These are phyloP conservation scores for Erythrophleum ivorense DNA, from an alignment of 331 rosid genomes.

Conservation along the genomic window DNA sequence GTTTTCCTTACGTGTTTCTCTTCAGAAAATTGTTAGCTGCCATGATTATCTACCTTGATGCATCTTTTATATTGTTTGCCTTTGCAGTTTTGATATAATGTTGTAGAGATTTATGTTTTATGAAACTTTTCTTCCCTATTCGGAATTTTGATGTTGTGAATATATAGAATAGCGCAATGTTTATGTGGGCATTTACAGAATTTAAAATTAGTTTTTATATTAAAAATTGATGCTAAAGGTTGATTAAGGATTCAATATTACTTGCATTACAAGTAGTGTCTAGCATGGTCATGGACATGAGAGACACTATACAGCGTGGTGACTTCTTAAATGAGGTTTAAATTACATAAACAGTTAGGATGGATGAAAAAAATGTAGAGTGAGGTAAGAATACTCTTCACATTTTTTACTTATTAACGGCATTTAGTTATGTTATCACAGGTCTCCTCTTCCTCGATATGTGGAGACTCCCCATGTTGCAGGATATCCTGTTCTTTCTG, in stretches of 20 bases:
- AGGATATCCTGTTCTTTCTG: constrained; percentile 73
- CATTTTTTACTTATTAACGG: constrained; percentile 27
- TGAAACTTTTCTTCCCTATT: constrained; percentile 9
- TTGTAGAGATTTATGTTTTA: constrained; percentile 7
- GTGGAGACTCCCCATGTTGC: constrained; percentile 61
- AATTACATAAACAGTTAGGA: constrained; percentile 12
- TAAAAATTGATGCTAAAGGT: not conserved
- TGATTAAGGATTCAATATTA: constrained; percentile 20
- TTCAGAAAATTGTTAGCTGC: constrained; percentile 22
- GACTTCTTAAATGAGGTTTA: not conserved
- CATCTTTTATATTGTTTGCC: not conserved
- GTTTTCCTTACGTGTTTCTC: not conserved
- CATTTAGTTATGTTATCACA: constrained; percentile 42
- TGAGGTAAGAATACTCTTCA: constrained; percentile 15
- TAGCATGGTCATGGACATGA: constrained; percentile 19
- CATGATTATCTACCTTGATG: constrained; percentile 25
- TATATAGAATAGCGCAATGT: not conserved
- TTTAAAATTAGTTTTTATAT: not conserved
- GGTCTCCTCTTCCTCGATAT: constrained; percentile 73
- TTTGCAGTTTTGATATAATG: not conserved
- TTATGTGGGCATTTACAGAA: not conserved
- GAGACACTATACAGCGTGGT: not conserved
- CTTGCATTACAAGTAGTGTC: not conserved
- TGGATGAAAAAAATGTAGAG: constrained; percentile 27
- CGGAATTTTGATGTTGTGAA: constrained; percentile 15